phyloP scores from a whole-genome alignment of 2,329 filamentous ascomycete genomes.

The Rhytidhysteron rufulum region DNA sequence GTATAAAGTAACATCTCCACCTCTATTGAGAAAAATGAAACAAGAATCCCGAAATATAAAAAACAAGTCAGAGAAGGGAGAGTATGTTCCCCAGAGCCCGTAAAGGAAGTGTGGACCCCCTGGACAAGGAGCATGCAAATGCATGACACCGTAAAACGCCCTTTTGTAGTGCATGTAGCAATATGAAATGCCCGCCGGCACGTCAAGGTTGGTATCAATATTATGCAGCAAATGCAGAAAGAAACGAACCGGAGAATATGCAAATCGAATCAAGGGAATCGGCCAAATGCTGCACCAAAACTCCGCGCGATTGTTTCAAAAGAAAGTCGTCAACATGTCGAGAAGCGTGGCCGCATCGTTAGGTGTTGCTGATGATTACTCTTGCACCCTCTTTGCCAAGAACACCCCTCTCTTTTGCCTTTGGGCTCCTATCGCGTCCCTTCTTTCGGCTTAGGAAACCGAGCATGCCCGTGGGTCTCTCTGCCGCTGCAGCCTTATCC shows the following conservation, averaged over 20 bases:
- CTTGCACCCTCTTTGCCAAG: slow-evolving; percentile 92
- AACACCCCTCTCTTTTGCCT: slow-evolving; percentile 89
- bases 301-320: background rate
- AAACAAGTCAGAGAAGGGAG: background rate
- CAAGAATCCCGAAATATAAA: background rate
- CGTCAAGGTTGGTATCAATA: background rate
- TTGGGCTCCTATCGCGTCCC: slow-evolving; percentile 85
- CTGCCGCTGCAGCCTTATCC: slow-evolving; percentile 26
- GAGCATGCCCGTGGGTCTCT: slow-evolving; percentile 73
- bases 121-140: background rate
- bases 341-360: slow-evolving; percentile 7
- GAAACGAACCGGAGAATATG: background rate
- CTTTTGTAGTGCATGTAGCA: background rate
- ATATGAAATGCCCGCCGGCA: background rate
- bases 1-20: too few relatives aligned
- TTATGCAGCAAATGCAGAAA: background rate
- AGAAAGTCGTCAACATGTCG: background rate
- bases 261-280: background rate
- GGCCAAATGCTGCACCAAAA: background rate
- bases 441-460: slow-evolving; percentile 88
- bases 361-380: slow-evolving; percentile 45
- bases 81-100: background rate
- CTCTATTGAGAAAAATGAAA: background rate
- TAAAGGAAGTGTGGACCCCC: background rate
- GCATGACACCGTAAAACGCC: background rate